Evolutionary conservation across 2,329 filamentous ascomycete genomes (phyloP), one percentile per base, ranked within the genome.

Genomic region (Fusarium marasasianum): DNA sequence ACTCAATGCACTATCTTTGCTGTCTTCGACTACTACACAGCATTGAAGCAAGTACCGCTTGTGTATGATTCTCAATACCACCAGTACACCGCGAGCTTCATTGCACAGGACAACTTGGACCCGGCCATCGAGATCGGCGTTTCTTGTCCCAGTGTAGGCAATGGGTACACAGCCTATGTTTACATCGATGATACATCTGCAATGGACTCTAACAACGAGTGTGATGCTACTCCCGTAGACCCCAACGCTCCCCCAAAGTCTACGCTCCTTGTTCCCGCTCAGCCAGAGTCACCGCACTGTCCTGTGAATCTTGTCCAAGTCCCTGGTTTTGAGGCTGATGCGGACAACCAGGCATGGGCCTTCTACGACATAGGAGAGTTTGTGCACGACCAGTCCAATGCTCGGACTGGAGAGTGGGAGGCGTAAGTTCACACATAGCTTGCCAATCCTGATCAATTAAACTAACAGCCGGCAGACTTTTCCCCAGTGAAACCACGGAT

Each of bases 21-120:
- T 12, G 53, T 51, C 1, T 67, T 67, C 45, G 64, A 67, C 31
- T 67, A 67, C 29, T 67, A 67, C 2, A 67, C 64, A 0, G 26
- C 44, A 1, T 29, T 67, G 17, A 26, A 26, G 4, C 26, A 22
- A 3, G 51, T 66, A 9, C 3, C 51, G 1, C n/a, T 67, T 41
- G 40, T 40, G 0, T 59, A 33, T 3, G 51, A 67, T 11, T 35
- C 40, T 0, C 20, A 29, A 1, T 67, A 67, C 17, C 63, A 60
- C 8, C 18, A 24, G 11, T 67, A 67, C 9, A 18, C 44, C 3
- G 24, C 44, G 0, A 26, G n/a, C 15, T 67, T 67, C 11, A 60
- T 67, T 12, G n/a, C 64, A 11, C 38, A 40, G 9, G 64, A 67
- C 4, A 67, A 67, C 20, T 4, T 67, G 29, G 64, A 67, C 11